Evolutionary conservation across 345 rosid genomes (phyloP).

Genomic region (Eucalyptus melliodora): DNA sequence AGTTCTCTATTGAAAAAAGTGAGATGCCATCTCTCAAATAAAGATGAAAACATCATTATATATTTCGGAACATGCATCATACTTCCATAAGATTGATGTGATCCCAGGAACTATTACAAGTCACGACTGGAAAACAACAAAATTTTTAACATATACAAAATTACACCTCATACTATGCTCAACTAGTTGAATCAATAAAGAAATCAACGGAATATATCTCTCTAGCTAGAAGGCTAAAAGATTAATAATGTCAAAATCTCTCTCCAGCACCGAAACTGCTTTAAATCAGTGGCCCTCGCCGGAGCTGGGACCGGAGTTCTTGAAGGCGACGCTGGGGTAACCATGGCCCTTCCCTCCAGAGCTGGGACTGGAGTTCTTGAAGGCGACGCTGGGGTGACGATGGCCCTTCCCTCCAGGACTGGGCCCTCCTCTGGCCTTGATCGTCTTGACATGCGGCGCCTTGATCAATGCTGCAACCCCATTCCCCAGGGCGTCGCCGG

Average conservation of each 20-base stretch:
- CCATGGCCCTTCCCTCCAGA: neutral
- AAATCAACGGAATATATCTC: neutral
- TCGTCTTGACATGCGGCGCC: slow-evolving; percentile 5
- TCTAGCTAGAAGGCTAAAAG: neutral
- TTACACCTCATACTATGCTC: neutral
- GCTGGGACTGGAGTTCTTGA: slow-evolving; percentile 8
- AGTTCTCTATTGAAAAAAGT: neutral
- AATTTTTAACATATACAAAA: neutral
- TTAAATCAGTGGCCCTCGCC: slow-evolving; percentile 13
- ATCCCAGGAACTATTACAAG: neutral
- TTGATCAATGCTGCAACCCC: neutral
- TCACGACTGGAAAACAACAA: neutral
- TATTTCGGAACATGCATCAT: neutral
- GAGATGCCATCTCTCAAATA: neutral
- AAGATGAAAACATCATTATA: neutral
- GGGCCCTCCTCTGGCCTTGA: slow-evolving; percentile 24
- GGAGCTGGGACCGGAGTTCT: slow-evolving; percentile 6
- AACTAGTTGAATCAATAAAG: neutral
- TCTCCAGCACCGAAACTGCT: neutral
- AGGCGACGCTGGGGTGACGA: neutral
- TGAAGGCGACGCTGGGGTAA: neutral
- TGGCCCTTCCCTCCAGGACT: slow-evolving; percentile 4
- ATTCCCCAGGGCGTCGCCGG: neutral
- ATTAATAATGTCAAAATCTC: neutral
- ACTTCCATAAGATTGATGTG: neutral